These are phyloP conservation scores for Zangia roseola DNA, from an alignment of 768 basidiomycete genomes.

Conservation along the genomic window DNA sequence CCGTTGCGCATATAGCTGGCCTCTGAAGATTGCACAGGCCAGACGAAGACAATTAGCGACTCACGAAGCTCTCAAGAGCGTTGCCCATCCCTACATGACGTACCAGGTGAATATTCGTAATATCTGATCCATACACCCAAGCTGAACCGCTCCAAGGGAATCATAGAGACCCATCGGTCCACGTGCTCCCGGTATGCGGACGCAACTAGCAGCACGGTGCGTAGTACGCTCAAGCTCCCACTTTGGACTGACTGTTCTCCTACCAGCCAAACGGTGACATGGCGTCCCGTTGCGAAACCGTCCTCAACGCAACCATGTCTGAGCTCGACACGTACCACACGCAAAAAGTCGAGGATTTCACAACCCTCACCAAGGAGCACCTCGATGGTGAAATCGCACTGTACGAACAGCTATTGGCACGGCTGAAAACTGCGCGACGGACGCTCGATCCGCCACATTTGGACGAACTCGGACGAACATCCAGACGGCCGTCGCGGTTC, in stretches of 20 bases:
- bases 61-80: slow-evolving; percentile 71
- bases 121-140: background rate
- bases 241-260: slow-evolving; percentile 1
- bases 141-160: slow-evolving; percentile 42
- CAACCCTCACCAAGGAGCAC: slow-evolving; percentile 56
- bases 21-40: slow-evolving; percentile 47
- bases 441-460: slow-evolving; percentile 51
- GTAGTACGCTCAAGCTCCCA: background rate
- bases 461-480: slow-evolving; percentile 44
- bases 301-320: slow-evolving; percentile 84
- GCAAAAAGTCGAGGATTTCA: slow-evolving; percentile 73
- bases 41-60: slow-evolving; percentile 68
- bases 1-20: background rate
- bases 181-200: slow-evolving; percentile 66
- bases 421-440: slow-evolving; percentile 56
- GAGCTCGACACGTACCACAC: slow-evolving; percentile 81
- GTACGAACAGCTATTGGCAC: slow-evolving; percentile 66
- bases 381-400: slow-evolving; percentile 77
- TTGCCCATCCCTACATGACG: slow-evolving; percentile 70
- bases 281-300: slow-evolving; percentile 79
- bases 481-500: slow-evolving; percentile 69
- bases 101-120: slow-evolving; percentile 52
- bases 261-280: slow-evolving; percentile 59
- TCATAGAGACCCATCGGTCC: slow-evolving; percentile 73
- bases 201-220: slow-evolving; percentile 37